Evolutionary conservation across 495 filamentous ascomycete genomes (phyloP).

Genomic region (Neurospora sp.): DNA sequence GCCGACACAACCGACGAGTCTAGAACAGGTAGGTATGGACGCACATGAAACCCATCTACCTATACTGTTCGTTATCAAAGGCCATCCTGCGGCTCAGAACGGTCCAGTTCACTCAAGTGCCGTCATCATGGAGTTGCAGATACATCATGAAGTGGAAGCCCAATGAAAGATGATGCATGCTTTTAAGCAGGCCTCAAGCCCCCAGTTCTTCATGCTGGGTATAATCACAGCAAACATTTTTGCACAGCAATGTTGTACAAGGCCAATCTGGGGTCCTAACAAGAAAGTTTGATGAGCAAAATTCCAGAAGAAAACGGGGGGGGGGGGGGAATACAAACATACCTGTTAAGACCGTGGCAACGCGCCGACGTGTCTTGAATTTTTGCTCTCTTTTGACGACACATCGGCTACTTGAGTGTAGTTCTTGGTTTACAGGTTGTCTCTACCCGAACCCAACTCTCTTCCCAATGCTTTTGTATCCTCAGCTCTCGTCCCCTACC

Average conservation of each 20-base stretch:
- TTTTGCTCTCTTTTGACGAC: background rate
- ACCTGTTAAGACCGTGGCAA: slow-evolving; percentile 1
- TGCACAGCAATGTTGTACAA: background rate
- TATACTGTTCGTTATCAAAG: background rate
- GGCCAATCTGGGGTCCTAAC: background rate
- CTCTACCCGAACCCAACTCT: background rate
- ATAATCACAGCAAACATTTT: background rate
- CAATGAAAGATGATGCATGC: background rate
- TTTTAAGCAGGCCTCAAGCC: background rate
- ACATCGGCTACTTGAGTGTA: slow-evolving; percentile 11
- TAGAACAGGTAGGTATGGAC: background rate
- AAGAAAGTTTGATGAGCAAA: background rate
- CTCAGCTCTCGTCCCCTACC: background rate
- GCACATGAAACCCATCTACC: background rate
- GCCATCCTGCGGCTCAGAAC: background rate
- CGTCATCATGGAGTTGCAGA: background rate
- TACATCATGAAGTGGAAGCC: background rate
- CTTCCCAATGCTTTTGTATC: background rate
- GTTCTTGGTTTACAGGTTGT: background rate
- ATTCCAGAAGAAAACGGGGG: background rate
- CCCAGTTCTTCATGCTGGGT: background rate
- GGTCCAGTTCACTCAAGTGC: background rate
- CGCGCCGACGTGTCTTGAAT: slow-evolving; percentile 12
- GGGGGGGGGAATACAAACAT: background rate
- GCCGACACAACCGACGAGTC: background rate